A percentile compares a stretch with the other conserved stretches of the same genome.
Evolutionary conservation across 2,329 filamentous ascomycete species (phyloP).

Genomic region (Fusarium sp.): DNA sequence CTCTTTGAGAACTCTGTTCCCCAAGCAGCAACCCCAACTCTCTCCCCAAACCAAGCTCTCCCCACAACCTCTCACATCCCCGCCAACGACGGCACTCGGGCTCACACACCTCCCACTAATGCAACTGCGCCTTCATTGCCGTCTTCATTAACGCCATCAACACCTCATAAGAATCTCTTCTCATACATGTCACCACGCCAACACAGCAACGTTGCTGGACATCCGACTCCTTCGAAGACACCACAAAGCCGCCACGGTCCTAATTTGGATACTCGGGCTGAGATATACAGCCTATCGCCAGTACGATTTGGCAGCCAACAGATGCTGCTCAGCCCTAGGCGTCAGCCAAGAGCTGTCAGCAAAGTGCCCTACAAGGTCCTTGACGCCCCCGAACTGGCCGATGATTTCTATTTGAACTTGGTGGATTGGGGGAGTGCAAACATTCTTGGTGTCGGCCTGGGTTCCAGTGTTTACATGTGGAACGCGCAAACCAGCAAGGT

Average conservation of each 20-base stretch:
- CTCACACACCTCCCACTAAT: slow-evolving; percentile 80
- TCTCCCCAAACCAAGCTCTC: slow-evolving; percentile 66
- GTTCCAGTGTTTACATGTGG: slow-evolving; percentile 97
- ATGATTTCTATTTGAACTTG: slow-evolving; percentile 97
- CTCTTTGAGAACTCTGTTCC: slow-evolving; percentile 91
- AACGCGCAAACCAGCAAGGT: slow-evolving; percentile 90
- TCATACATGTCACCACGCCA: slow-evolving; percentile 82
- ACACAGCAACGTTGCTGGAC: slow-evolving; percentile 73
- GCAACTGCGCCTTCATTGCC: slow-evolving; percentile 68
- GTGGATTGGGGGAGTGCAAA: slow-evolving; percentile 98
- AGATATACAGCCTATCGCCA: slow-evolving; percentile 94
- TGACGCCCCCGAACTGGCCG: slow-evolving; percentile 92
- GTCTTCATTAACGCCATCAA: slow-evolving; percentile 83
- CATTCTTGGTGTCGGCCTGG: slow-evolving; percentile 89
- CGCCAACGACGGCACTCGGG: slow-evolving; percentile 70
- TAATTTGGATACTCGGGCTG: slow-evolving; percentile 87
- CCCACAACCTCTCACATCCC: slow-evolving; percentile 61
- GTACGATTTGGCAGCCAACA: slow-evolving; percentile 92
- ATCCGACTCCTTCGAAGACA: slow-evolving; percentile 87
- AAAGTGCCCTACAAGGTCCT: slow-evolving; percentile 98
- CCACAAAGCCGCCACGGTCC: slow-evolving; percentile 86
- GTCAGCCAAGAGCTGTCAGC: slow-evolving; percentile 87
- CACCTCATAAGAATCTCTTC: slow-evolving; percentile 97
- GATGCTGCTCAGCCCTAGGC: slow-evolving; percentile 88
- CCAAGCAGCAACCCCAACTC: slow-evolving; percentile 71